Conservation (phyloP, 345 rosid species). For the Populus euphratica region DNA sequence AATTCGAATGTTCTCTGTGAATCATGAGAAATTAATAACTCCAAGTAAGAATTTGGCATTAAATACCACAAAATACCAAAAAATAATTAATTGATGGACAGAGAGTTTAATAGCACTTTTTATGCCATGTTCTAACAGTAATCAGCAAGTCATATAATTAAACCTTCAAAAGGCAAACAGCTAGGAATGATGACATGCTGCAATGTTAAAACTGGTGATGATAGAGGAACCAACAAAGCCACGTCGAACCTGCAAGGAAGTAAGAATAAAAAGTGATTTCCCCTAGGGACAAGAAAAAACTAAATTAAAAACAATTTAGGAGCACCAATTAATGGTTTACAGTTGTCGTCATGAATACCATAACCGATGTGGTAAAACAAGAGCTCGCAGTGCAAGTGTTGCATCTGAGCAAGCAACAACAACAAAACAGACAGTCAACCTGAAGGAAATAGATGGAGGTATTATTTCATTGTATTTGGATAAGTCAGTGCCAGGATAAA, state of each 20-base stretch:
- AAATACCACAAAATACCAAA: not conserved
- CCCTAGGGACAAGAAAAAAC: not conserved
- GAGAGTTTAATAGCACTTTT: too few species aligned
- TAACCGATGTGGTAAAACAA: constrained; percentile 75
- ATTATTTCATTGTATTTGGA: not conserved
- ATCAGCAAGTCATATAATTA: constrained; percentile 3
- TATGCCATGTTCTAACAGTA: not conserved
- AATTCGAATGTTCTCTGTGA: constrained; percentile 41
- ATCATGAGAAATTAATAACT: constrained; percentile 10
- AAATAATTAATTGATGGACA: not conserved
- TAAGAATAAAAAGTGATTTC: not conserved
- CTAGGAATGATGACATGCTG: constrained; percentile 60
- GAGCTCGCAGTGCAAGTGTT: constrained; percentile 72
- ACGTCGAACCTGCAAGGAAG: constrained; percentile 76
- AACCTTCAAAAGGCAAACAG: constrained; percentile 46
- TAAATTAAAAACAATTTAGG: not conserved
- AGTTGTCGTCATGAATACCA: constrained; percentile 48
- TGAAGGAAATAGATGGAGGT: constrained; percentile 30
- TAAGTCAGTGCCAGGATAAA: not conserved
- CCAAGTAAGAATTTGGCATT: not conserved
- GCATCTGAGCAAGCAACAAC: constrained; percentile 93
- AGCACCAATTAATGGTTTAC: not conserved
- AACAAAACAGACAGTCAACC: constrained; percentile 78
- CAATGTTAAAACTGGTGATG: constrained; percentile 74
- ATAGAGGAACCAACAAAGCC: constrained; percentile 57